Base-by-base conservation (phyloP, 2,329 filamentous ascomycete species). In the Tolypocladium guangdongense region DNA sequence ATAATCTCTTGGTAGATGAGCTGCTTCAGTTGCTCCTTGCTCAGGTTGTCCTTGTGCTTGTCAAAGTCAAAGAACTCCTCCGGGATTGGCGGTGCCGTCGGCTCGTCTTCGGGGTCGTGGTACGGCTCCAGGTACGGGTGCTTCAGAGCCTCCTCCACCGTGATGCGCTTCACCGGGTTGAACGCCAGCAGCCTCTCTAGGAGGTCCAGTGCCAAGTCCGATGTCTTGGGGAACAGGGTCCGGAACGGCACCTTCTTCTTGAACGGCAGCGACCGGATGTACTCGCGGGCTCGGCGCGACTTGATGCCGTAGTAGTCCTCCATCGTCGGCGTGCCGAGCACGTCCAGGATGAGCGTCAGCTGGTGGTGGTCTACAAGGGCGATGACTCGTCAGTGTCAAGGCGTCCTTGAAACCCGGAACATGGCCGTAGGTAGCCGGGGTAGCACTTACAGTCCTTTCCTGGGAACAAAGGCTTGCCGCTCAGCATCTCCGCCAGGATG, bases 281-380 rank as follows among this genome's bases (percentile, higher is more conserved):
- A 99, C 74, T 99, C 93, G 59, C 93, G 84, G 50, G 93, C 93
- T 65, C 93, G 89, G 60, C 93, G 88, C 52, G 93, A 97, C 76
- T 99, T 99, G 82, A 99, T 99, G 60, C 93, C 93, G 65, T 99
- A 99, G 80, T 99, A 99, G 70, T 99, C 93, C 71, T 99, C 93
- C 93, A 99, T 99, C 14, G 93, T 99, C 3, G 93, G 93, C 3
- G 93, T 99, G 59, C 93, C 93, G 55, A 99, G 86, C 51, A 99
- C 92, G 64, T 99, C 93, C 60, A 99, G 80, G 66, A 99, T 99
- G 57, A 99, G 79, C 7, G 93, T 99, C 63, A 99, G 77, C 74
- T 99, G 93, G 74, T 99, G 93, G 73, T 99, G 93, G 69, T 99
- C 90, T 95, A 61, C 12, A 48, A 22, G 7, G 14, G 4, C 7